Base-by-base conservation (phyloP, 106 monocot genomes). In the Posidonia australis region DNA sequence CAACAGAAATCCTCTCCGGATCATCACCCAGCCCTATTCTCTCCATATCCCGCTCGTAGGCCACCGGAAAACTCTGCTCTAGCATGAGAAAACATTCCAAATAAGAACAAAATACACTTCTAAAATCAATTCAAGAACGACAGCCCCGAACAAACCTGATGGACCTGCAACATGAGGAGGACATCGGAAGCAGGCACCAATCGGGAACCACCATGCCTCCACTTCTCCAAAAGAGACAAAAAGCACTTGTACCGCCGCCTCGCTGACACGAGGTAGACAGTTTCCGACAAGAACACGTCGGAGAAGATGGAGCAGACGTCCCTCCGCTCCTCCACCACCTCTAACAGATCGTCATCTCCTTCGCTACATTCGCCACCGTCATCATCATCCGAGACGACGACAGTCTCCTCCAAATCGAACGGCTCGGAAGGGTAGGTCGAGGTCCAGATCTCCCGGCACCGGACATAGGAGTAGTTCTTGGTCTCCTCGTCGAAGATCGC, bases 91-190 rank as follows among this genome's bases (percentile, higher is more conserved):
- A 36, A 43, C 48, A 44, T 27, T 17, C 24, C 27, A 1, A 19
- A 18, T 44, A 49, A 26, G 7, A 51, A 17, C 12, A 31, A 10
- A 65, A 6, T 16, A 59, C 5, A 36, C 2, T 36, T 36, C 5
- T 36, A 36, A 31, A 60, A 60, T 28, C 19, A 52, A 14, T 12
- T 5, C 16, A 51, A 18, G 16, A 43, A 58, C 42, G 54, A 44
- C 29, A 9, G 36, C 47, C 20, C 7, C 9, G 22, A 66, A 44
- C 3, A 70, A 51, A 89, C 94, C 82, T 87, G 77, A 59, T 98
- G 96, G 36, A 77, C 72, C 36, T 82, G 77, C 84, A 82, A 98
- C 82, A 98, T 90, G 54, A 90, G 87, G 29, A 84, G 80, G 13
- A 90, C 74, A 60, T 98, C 96, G 1, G 82, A 78, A 24, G 87